Base-by-base conservation (phyloP, 1,139 yeast species). In the Magnusiomyces tetraspermus region DNA sequence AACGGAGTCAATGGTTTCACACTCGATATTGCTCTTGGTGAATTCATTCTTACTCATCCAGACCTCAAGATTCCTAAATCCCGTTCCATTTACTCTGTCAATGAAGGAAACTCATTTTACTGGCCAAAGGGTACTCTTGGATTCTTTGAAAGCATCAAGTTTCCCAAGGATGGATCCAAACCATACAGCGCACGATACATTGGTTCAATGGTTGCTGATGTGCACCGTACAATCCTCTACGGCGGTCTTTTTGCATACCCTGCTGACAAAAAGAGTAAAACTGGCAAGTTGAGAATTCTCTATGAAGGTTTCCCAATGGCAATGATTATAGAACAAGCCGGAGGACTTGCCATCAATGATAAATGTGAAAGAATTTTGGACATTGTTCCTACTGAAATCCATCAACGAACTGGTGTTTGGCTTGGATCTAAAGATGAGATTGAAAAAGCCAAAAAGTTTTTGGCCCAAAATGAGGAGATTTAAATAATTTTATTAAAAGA, bases 271-370 rank as follows among this genome's bases (percentile, higher is more conserved):
- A 89, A 89, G 74, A 82, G 89, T 62, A 86, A 85, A 71, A 83
- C 82, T 62, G 97, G 97, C 54, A 92, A 92, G 70, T 80, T 92
- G 70, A 79, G 98, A 72, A 75, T 92, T 60, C 76, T 92, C 58
- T 92, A 92, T 68, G 98, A 92, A 73, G 94, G 97, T 66, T 89
- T 88, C 87, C 98, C 98, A 58, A 92, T 92, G 98, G 97, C 97
- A 17, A 71, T 87, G 76, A 76, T 92, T 64, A 76, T 90, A 72
- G 98, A 92, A 71, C 95, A 89, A 72, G 97, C 97, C 48, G 97
- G 97, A 53, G 98, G 98, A 54, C 67, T 76, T 58, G 97, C 97
- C 22, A 85, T 92, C 55, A 88, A 88, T 66, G 97, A 92, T 67
- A 77, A 79, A 62, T 96, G 96, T 61, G 86, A 85, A 68, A 78